Evolutionary conservation across 805 yeast species (phyloP).

Genomic region (Candida arabinofermentans): DNA sequence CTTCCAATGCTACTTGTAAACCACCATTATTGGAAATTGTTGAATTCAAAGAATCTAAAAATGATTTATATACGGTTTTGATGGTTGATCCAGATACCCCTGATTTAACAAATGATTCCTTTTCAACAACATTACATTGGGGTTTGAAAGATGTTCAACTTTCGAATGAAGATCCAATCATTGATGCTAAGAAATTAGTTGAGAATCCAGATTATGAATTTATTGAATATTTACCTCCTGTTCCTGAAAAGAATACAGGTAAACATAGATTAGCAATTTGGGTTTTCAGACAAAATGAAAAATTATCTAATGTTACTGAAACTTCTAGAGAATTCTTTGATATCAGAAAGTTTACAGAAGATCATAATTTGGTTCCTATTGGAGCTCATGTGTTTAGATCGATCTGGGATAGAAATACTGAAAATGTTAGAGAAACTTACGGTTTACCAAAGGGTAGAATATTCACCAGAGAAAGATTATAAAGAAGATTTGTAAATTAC

Average conservation of each 20-base stretch:
- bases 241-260: constrained; percentile 85
- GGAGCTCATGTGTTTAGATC: constrained; percentile 95
- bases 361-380: constrained; percentile 60
- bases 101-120: constrained; percentile 64
- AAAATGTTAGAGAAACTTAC: constrained; percentile 61
- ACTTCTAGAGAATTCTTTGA: constrained; percentile 52
- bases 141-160: constrained; percentile 68
- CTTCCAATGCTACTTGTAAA: constrained; percentile 66
- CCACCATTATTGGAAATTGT: constrained; percentile 78
- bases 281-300: constrained; percentile 72
- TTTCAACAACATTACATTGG: constrained; percentile 68
- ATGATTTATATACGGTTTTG: constrained; percentile 66
- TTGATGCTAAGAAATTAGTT: constrained; percentile 41
- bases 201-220: constrained; percentile 39
- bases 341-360: constrained; percentile 61
- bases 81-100: constrained; percentile 93
- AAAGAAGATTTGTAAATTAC: constrained; percentile 1
- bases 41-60: constrained; percentile 55
- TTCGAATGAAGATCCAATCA: constrained; percentile 51
- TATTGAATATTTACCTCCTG: constrained; percentile 70
- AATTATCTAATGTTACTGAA: constrained; percentile 19
- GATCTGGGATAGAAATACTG: constrained; percentile 72
- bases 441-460: constrained; percentile 76
- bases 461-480: constrained; percentile 57
- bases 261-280: constrained; percentile 81